Base-by-base conservation (phyloP, 1,139 yeast genomes). In the Maudiozyma humilis region DNA sequence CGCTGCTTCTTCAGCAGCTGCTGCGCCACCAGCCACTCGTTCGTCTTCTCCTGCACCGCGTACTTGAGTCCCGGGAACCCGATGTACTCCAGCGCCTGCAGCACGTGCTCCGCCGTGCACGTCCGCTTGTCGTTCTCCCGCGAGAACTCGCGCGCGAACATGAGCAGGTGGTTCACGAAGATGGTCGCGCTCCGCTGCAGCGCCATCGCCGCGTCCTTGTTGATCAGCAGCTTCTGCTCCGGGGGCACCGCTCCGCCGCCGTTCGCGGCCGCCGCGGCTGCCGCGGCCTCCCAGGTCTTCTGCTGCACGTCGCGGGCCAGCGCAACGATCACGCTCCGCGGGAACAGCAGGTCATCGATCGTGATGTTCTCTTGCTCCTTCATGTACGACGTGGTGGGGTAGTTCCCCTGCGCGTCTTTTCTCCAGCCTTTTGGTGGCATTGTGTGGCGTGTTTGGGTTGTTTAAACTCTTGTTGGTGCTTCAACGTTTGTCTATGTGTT, bases 381-480 rank as follows among this genome's bases (percentile, higher is more conserved):
- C 17, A 59, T 50, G 33, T 56, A 54, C 3, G 63, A 57, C 1
- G 62, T 57, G n/a, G 68, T 69, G 1, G 81, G 81, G 49, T 72
- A 75, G 34, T 75, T 72, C 5, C 83, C 86, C 44, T 79, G 86
- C 1, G 82, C 78, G 57, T 78, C 82, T 59, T 80, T 82, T 67
- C 84, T 79, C 88, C 87, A 81, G 38, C 88, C 87, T 62, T 82
- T 82, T 58, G 88, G 88, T 49, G 91, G 88, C 91, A 82, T 82
- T 17, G 32, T 41, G 13, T 18, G 10, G 19, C 19, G 27, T 23
- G 27, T 23, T 23, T n/a, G n/a, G n/a, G 27, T 23, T 23, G 10
- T 23, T 6, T 23, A 6, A 10, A 6, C 27, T 23, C 27, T 23
- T 6, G 27, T 6, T 23, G 27, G 27, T 23, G 6, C 27, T 23